A percentile compares a stretch with the other conserved stretches of the same genome.
phyloP scores from a whole-genome alignment of 768 basidiomycete species.

The Mycena amicta region DNA sequence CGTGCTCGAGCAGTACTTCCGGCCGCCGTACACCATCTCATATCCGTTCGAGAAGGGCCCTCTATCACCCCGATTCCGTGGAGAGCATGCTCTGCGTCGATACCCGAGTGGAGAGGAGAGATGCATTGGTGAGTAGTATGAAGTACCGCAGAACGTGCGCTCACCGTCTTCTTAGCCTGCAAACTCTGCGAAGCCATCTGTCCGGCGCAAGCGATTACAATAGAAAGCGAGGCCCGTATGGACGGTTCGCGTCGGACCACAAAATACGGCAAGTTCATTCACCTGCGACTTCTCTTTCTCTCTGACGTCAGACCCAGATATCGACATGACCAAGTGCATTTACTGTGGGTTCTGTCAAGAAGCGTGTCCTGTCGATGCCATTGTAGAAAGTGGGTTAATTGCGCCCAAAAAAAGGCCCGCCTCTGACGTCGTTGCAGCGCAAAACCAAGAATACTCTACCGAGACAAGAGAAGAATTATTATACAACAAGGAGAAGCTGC shows the following conservation, averaged over 20 bases:
- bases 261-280: slow-evolving; percentile 75
- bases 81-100: slow-evolving; percentile 94
- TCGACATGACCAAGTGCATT: slow-evolving; percentile 99
- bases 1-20: slow-evolving; percentile 87
- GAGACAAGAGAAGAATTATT: slow-evolving; percentile 98
- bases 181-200: slow-evolving; percentile 99
- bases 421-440: slow-evolving; percentile 53
- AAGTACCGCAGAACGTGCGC: neutral
- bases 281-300: slow-evolving; percentile 7
- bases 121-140: slow-evolving; percentile 80
- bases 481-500: slow-evolving; percentile 99
- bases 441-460: slow-evolving; percentile 97
- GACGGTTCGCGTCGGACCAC: slow-evolving; percentile 97
- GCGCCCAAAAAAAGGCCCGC: slow-evolving; percentile 3
- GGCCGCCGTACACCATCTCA: slow-evolving; percentile 98
- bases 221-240: slow-evolving; percentile 93
- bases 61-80: slow-evolving; percentile 95
- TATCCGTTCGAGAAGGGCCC: slow-evolving; percentile 99
- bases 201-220: slow-evolving; percentile 98
- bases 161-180: slow-evolving; percentile 64
- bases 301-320: slow-evolving; percentile 70
- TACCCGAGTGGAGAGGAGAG: slow-evolving; percentile 98
- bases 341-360: slow-evolving; percentile 99
- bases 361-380: slow-evolving; percentile 98
- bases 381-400: slow-evolving; percentile 88